phyloP scores from a whole-genome alignment of 2,329 filamentous ascomycete species.

The Diplodia corticola region DNA sequence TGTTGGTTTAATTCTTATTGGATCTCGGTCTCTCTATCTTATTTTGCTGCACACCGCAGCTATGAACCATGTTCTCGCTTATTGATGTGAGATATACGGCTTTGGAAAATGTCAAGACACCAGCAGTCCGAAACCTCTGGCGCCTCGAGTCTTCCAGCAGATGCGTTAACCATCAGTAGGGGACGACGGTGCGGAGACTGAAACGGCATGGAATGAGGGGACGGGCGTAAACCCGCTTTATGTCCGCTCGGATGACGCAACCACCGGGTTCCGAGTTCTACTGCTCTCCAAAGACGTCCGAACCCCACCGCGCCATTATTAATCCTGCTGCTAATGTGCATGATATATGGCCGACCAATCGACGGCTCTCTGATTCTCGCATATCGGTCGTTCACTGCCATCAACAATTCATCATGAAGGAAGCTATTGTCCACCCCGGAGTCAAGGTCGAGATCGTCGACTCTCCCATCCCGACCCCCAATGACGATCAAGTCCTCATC shows the following conservation, averaged over 20 bases:
- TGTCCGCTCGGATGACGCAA: not conserved
- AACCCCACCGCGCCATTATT: constrained; percentile 2
- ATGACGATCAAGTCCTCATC: constrained; percentile 30
- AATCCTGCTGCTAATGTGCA: constrained; percentile 1
- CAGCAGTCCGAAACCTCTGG: not conserved
- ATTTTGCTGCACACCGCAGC: too few species aligned
- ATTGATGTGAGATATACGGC: not conserved
- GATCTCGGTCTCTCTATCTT: not conserved
- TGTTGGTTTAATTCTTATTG: not conserved
- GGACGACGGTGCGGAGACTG: not conserved
- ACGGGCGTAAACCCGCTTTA: not conserved
- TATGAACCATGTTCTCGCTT: too few species aligned
- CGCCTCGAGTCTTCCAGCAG: not conserved
- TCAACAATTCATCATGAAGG: constrained; percentile 30
- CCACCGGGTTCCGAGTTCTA: not conserved
- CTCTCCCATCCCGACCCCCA: constrained; percentile 35
- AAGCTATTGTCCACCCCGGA: constrained; percentile 29
- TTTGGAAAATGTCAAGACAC: not conserved
- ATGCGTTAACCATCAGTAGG: not conserved
- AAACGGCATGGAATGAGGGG: not conserved
- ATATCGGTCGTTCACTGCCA: not conserved
- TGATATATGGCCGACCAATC: not conserved
- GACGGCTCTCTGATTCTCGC: not conserved
- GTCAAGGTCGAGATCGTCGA: constrained; percentile 41
- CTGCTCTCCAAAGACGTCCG: not conserved